Conservation (phyloP, 371 early-diverging fungal species). For the Mycotypha africana region DNA sequence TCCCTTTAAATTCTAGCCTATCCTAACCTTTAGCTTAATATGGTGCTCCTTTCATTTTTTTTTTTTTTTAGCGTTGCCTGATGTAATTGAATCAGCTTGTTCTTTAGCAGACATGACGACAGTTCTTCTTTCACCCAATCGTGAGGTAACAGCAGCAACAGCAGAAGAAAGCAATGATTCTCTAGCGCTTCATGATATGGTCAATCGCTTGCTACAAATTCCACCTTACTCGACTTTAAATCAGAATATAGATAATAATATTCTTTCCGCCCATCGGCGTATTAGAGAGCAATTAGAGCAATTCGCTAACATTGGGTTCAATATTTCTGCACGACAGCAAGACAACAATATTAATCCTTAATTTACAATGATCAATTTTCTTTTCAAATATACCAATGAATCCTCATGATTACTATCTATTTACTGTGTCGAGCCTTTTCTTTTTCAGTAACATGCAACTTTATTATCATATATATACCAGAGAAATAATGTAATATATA, state of each 20-base stretch:
- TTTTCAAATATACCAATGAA: too few species aligned
- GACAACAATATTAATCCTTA: too few species aligned
- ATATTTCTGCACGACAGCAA: too few species aligned
- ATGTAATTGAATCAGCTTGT: slow-evolving; percentile 19
- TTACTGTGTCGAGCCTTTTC: too few species aligned
- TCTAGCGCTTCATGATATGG: slow-evolving; percentile 12
- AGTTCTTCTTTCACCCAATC: not conserved
- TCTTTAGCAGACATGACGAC: slow-evolving; percentile 13
- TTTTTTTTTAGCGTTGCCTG: slow-evolving; percentile 18
- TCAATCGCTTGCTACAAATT: slow-evolving; percentile 23
- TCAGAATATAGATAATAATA: slow-evolving; percentile 21
- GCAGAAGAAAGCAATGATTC: too few species aligned
- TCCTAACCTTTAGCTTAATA: not conserved
- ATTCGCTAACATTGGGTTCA: too few species aligned
- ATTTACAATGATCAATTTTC: too few species aligned
- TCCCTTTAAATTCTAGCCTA: not conserved
- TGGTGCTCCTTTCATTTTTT: too few species aligned
- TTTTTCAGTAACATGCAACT: too few species aligned
- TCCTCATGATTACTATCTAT: too few species aligned
- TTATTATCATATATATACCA: too few species aligned
- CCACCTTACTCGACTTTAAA: slow-evolving; percentile 31
- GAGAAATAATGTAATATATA: too few species aligned
- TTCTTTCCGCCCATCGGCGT: slow-evolving; percentile 29
- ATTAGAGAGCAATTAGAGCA: slow-evolving; percentile 27
- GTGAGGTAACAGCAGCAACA: not conserved